These are phyloP conservation scores for Aegilops tauschii DNA, from an alignment of 176 grass and related monocot species.

Conservation along the genomic window DNA sequence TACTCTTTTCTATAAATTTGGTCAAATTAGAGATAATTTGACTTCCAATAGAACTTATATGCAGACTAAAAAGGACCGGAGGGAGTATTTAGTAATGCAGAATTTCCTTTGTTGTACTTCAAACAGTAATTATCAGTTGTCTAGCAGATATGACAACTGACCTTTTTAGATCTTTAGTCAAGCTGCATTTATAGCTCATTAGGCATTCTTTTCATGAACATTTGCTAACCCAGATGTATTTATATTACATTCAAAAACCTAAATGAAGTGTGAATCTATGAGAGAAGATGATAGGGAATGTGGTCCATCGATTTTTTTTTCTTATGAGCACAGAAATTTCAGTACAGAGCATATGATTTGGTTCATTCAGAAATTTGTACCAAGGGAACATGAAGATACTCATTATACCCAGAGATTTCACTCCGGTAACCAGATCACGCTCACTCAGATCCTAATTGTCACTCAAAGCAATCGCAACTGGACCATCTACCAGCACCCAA, in stretches of 20 bases:
- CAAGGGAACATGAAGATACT: background rate
- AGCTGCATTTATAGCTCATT: background rate
- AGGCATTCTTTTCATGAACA: no score
- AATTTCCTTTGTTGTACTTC: background rate
- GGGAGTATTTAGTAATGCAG: background rate
- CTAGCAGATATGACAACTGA: background rate
- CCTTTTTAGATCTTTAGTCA: background rate
- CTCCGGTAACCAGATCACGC: background rate
- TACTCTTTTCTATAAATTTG: no score
- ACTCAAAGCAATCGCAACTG: background rate
- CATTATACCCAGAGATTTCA: background rate
- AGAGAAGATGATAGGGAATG: no score
- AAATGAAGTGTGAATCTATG: no score
- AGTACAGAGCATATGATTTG: background rate
- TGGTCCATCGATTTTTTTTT: no score
- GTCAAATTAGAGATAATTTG: no score
- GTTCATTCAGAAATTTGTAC: no score
- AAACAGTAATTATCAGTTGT: background rate
- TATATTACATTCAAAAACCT: no score
- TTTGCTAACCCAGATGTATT: no score
- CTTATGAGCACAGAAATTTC: background rate
- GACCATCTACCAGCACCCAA: background rate
- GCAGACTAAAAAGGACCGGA: no score
- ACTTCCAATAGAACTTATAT: no score
- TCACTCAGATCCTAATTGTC: background rate